Evolutionary conservation across 2,329 filamentous ascomycete species (phyloP).

Genomic region (Pezicula carpinea): DNA sequence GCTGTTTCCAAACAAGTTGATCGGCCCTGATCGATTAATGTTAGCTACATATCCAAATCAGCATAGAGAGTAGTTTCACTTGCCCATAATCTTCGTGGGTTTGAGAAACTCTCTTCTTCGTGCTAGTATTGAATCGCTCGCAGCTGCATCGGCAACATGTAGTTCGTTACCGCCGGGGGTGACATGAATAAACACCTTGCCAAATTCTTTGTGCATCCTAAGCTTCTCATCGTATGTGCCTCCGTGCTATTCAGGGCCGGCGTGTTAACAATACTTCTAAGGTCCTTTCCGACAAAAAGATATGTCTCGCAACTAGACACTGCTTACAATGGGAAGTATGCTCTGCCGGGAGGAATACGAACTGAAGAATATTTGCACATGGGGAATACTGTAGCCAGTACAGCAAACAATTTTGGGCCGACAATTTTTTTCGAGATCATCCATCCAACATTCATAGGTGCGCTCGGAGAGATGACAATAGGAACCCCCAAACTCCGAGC

Average conservation of each 20-base stretch:
- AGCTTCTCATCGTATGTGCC: slow-evolving; percentile 5
- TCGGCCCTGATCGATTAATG: neutral
- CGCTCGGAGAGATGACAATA: too few species aligned
- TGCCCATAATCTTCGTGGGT: neutral
- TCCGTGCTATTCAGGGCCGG: neutral
- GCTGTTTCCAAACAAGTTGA: neutral
- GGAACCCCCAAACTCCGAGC: too few species aligned
- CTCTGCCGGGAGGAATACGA: too few species aligned
- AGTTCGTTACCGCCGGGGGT: slow-evolving; percentile 3
- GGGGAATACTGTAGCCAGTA: too few species aligned
- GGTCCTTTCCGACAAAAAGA: too few species aligned
- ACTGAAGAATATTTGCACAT: too few species aligned
- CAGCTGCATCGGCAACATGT: slow-evolving; percentile 6
- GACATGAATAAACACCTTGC: slow-evolving; percentile 7
- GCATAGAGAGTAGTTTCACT: neutral
- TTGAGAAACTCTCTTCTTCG: slow-evolving; percentile 1
- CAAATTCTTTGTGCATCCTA: slow-evolving; percentile 1
- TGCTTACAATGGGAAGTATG: too few species aligned
- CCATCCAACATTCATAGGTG: too few species aligned
- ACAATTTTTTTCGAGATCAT: too few species aligned
- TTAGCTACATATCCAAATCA: neutral
- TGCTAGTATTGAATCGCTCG: neutral
- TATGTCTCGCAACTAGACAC: too few species aligned
- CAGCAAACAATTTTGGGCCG: too few species aligned
- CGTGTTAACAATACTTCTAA: too few species aligned